These are phyloP conservation scores for Dothistroma septosporum DNA, from an alignment of 2,329 filamentous ascomycete species.

Conservation along the genomic window DNA sequence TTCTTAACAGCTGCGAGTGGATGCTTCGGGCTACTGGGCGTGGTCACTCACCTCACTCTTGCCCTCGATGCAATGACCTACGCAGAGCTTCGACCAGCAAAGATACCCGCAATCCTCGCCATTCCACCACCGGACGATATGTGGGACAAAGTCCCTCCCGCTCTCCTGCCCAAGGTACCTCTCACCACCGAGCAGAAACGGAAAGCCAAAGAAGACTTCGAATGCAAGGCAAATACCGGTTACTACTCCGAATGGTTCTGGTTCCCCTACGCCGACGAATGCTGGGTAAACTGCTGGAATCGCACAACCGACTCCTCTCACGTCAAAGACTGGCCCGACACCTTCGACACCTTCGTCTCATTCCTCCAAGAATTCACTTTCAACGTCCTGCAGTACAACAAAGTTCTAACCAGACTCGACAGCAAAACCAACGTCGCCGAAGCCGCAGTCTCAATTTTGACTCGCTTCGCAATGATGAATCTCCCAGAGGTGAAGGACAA, in stretches of 20 bases:
- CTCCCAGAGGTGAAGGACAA: slow-evolving; percentile 8
- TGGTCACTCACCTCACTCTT: slow-evolving; percentile 49
- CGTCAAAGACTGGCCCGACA: slow-evolving; percentile 37
- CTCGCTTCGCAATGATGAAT: slow-evolving; percentile 40
- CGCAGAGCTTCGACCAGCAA: slow-evolving; percentile 44
- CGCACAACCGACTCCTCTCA: slow-evolving; percentile 33
- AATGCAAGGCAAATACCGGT: slow-evolving; percentile 37
- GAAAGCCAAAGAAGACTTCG: slow-evolving; percentile 38
- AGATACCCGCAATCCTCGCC: slow-evolving; percentile 41
- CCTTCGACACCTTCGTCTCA: slow-evolving; percentile 32
- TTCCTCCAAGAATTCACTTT: slow-evolving; percentile 32
- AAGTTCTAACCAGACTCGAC: slow-evolving; percentile 29
- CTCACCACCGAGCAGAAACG: slow-evolving; percentile 32
- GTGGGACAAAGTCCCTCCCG: slow-evolving; percentile 30
- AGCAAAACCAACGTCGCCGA: slow-evolving; percentile 31
- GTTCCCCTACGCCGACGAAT: slow-evolving; percentile 46
- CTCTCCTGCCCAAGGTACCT: slow-evolving; percentile 31
- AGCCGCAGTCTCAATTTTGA: slow-evolving; percentile 23
- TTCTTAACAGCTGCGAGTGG: slow-evolving; percentile 11
- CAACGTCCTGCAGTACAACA: slow-evolving; percentile 30
- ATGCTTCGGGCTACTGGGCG: slow-evolving; percentile 47
- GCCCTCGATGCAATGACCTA: slow-evolving; percentile 48
- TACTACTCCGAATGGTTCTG: slow-evolving; percentile 52
- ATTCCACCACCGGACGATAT: slow-evolving; percentile 39
- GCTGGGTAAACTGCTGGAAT: slow-evolving; percentile 49